Evolutionary conservation across 192 early-diverging fungal genomes (phyloP).

Genomic region (Phycomyces nitens): DNA sequence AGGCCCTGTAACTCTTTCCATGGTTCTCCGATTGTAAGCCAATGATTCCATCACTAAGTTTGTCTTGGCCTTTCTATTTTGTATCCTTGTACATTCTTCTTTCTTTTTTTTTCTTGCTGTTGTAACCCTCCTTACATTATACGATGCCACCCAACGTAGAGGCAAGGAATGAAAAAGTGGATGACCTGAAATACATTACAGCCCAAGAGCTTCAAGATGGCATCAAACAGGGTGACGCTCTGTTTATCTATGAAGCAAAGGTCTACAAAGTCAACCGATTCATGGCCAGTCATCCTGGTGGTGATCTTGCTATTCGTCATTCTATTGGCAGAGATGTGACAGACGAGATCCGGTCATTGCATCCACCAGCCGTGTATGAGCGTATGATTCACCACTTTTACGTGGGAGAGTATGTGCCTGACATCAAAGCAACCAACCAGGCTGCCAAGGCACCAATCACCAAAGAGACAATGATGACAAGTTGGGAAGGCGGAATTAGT

Average conservation of each 20-base stretch:
- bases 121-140: too few species aligned
- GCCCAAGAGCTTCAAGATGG: constrained; percentile 35
- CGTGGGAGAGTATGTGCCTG: constrained; percentile 63
- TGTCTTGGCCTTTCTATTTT: too few species aligned
- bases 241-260: constrained; percentile 81
- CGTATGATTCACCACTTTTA: constrained; percentile 75
- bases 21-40: too few species aligned
- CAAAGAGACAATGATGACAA: constrained; percentile 1
- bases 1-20: too few species aligned
- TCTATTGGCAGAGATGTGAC: constrained; percentile 90
- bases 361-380: constrained; percentile 78
- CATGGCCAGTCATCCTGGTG: constrained; percentile 87
- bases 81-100: too few species aligned
- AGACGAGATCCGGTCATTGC: constrained; percentile 82
- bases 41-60: too few species aligned
- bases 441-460: not conserved
- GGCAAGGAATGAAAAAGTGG: not conserved
- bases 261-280: constrained; percentile 86
- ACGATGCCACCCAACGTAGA: constrained; percentile 34
- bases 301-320: constrained; percentile 83
- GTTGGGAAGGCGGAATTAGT: constrained; percentile 18
- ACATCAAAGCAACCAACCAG: not conserved
- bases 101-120: too few species aligned
- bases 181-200: constrained; percentile 22
- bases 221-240: constrained; percentile 61